Conservation (phyloP, 306 rosid species). For the Rosa persica region DNA sequence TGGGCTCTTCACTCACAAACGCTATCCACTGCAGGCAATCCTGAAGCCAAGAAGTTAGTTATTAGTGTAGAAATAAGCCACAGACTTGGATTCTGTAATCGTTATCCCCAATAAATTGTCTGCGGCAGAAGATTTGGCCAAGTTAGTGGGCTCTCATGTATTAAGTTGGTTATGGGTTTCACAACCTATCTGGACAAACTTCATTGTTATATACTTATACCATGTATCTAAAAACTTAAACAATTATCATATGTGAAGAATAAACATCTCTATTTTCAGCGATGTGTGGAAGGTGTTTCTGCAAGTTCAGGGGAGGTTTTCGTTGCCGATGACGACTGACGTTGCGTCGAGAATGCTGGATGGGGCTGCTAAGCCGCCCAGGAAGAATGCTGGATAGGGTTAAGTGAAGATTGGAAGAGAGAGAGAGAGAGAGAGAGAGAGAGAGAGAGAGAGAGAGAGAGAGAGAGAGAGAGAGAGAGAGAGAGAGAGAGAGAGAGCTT, state of each 20-base stretch:
- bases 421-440: neutral
- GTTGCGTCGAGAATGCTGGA: slow-evolving; percentile 92
- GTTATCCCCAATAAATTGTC: neutral
- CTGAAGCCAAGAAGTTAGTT: slow-evolving; percentile 49
- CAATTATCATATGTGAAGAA: neutral
- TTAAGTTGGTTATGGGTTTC: neutral
- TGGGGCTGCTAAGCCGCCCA: slow-evolving; percentile 87
- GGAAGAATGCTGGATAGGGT: no score
- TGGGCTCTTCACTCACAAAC: slow-evolving; percentile 81
- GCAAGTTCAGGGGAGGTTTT: slow-evolving; percentile 70
- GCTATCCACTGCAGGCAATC: slow-evolving; percentile 56
- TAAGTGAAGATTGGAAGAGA: neutral
- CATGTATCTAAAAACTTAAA: neutral
- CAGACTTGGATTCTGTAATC: neutral
- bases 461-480: neutral
- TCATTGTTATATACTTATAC: neutral
- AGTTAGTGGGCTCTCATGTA: neutral
- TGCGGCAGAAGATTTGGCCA: neutral
- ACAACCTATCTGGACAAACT: neutral
- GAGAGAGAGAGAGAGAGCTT: neutral
- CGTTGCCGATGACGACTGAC: slow-evolving; percentile 53
- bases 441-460: neutral
- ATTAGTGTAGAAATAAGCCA: neutral
- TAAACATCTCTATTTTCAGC: slow-evolving; percentile 27
- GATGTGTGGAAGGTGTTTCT: slow-evolving; percentile 75